Percentiles rank a stretch among this genome's conserved stretches.
Evolutionary conservation across 257 asterid genomes (phyloP).

Genomic region (Solanum neorickii): DNA sequence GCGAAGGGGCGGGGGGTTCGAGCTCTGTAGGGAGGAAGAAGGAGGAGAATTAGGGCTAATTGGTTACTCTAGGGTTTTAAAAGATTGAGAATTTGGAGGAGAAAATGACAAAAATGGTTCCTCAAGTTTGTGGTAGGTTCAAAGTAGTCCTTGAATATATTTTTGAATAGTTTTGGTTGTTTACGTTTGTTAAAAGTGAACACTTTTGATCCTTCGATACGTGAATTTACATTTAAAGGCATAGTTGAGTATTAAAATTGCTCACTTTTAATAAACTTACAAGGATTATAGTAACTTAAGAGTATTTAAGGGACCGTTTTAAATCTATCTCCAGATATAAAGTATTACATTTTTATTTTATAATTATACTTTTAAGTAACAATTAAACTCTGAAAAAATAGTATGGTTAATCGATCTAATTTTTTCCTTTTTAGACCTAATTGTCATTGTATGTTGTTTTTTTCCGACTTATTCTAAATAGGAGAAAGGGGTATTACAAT

Average conservation of each 20-base stretch:
- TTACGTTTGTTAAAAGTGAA: not conserved
- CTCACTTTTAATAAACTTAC: not conserved
- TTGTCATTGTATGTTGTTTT: no score
- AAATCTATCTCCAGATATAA: not conserved
- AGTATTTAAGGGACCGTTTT: not conserved
- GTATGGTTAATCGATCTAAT: not conserved
- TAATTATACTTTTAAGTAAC: not conserved
- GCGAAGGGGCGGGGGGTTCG: not conserved
- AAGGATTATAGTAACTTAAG: not conserved
- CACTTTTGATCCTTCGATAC: not conserved
- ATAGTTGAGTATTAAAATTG: not conserved
- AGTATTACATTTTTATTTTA: not conserved
- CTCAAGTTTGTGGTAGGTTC: not conserved
- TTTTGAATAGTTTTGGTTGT: not conserved
- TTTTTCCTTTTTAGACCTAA: not conserved
- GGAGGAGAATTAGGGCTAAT: slow-evolving; percentile 11
- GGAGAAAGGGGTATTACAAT: no score
- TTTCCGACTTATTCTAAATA: no score
- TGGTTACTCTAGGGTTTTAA: not conserved
- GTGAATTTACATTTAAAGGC: not conserved
- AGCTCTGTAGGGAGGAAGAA: not conserved
- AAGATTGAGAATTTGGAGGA: not conserved
- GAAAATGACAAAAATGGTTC: not conserved
- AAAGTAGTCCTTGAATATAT: not conserved
- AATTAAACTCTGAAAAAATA: not conserved